Base-by-base conservation (phyloP, 2,329 filamentous ascomycete genomes). In the Falciphora oryzae region DNA sequence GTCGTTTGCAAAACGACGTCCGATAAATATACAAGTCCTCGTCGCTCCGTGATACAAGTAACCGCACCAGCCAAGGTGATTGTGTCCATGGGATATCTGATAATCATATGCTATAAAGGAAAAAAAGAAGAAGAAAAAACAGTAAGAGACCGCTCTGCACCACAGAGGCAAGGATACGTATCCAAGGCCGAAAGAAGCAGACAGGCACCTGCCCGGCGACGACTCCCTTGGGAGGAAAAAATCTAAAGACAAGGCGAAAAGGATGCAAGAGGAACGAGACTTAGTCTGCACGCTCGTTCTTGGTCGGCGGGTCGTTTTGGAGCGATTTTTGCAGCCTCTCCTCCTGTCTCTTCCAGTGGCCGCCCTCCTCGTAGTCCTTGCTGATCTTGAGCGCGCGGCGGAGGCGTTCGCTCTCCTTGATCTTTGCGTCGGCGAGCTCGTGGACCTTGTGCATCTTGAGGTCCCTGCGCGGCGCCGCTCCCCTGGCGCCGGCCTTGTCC, bases 361-460 rank as follows among this genome's bases (percentile, higher is more conserved):
- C 85, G 7, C 92, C 93, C 75, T 96, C 92, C 73, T 94, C 88
- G 71, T 95, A 95, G 74, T 94, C 85, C 73, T 89, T 89, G 73
- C 88, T 88, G 71, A 98, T 96, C 62, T 93, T 93, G 69, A 99
- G 81, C 10, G 95, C 95, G 76, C 83, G 91, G 68, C 94, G 82
- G 74, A 99, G 80, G 71, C 91, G 85, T 78, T 98, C 93, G 76
- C 90, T 97, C 83, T 99, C 95, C 75, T 92, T 90, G 70, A 96
- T 94, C 84, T 99, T 99, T 66, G 94, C 95, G 72, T 95, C 91
- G 25, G 95, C 95, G 75, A 97, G 83, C 78, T 98, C 95, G 79
- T 99, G 95, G 27, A 98, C 93, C 78, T 98, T 92, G 77, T 98
- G 93, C 69, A 88, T 83, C 79, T 98, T 99, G 68, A 98, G 83